Conservation (phyloP, 179 eudicot genomes). For the Beta macrorhiza region DNA sequence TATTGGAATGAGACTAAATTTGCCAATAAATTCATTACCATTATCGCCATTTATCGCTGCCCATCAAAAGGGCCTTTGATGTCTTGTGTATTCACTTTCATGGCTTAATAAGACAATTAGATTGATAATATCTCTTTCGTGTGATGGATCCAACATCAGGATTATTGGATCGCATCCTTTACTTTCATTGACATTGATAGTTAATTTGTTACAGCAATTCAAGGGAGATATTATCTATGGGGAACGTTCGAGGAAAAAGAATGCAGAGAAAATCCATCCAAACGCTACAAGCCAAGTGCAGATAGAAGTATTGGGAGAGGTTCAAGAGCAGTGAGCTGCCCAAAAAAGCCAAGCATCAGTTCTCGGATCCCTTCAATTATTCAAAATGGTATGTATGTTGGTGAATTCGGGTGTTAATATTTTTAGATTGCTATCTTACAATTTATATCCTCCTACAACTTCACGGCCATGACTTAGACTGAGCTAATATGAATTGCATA, state of each 20-base stretch:
- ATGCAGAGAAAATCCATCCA: not conserved
- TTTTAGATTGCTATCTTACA: too few relatives aligned
- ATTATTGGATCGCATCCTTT: not conserved
- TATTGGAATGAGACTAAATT: too few relatives aligned
- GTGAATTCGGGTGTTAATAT: too few relatives aligned
- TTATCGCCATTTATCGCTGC: too few relatives aligned
- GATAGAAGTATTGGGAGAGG: not conserved
- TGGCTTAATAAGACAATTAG: not conserved
- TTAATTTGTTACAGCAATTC: conserved; percentile 14
- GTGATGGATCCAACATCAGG: not conserved
- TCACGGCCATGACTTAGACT: too few relatives aligned
- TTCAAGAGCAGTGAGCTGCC: not conserved
- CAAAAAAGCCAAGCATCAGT: not conserved
- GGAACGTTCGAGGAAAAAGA: conserved; percentile 14
- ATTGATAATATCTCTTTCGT: not conserved
- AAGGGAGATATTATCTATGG: conserved; percentile 27
- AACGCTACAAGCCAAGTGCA: not conserved
- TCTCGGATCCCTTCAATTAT: not conserved
- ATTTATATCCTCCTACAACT: too few relatives aligned
- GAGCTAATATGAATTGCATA: not conserved
- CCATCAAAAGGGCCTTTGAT: too few relatives aligned
- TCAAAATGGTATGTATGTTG: too few relatives aligned
- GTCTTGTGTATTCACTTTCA: not conserved
- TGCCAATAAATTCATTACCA: too few relatives aligned
- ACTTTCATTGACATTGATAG: not conserved